A percentile compares a stretch with the other conserved stretches of the same genome.
Evolutionary conservation across 2,329 filamentous ascomycete genomes (phyloP).

Genomic region (Epichloe glyceriae): DNA sequence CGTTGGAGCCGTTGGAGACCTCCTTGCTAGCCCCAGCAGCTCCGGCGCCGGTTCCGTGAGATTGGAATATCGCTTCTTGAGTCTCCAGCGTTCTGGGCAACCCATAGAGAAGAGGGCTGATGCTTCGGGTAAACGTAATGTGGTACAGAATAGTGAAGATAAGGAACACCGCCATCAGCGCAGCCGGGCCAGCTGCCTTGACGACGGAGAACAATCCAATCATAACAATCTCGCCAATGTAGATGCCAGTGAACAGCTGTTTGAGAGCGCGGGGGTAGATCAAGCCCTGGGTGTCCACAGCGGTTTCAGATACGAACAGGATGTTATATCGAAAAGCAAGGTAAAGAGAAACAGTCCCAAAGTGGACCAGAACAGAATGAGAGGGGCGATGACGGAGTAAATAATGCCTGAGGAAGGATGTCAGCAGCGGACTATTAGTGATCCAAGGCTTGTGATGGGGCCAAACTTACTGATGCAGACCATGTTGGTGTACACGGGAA

Average conservation of each 20-base stretch:
- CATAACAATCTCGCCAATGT: constrained; percentile 66
- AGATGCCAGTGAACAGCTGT: constrained; percentile 71
- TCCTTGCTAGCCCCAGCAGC: constrained; percentile 10
- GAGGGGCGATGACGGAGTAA: constrained; percentile 72
- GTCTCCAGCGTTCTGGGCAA: constrained; percentile 49
- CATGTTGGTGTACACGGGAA: constrained; percentile 64
- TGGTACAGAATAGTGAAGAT: constrained; percentile 69
- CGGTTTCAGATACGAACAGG: constrained; percentile 64
- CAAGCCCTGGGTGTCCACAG: constrained; percentile 78
- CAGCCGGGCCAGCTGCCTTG: constrained; percentile 52
- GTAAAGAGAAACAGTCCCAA: constrained; percentile 70
- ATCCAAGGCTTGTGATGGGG: no score
- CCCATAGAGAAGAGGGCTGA: constrained; percentile 59
- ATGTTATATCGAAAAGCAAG: constrained; percentile 79
- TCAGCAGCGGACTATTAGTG: constrained; percentile 10
- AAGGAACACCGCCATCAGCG: constrained; percentile 64
- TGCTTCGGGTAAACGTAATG: constrained; percentile 53
- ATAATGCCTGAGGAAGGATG: constrained; percentile 39
- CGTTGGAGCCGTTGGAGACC: constrained; percentile 2
- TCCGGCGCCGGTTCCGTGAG: constrained; percentile 12
- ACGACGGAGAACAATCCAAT: constrained; percentile 69
- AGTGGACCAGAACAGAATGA: constrained; percentile 69
- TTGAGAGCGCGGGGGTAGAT: constrained; percentile 81
- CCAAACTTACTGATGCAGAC: constrained; percentile 47
- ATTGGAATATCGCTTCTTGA: constrained; percentile 27